phyloP scores from a whole-genome alignment of 495 filamentous ascomycete species.

The Penicillium paradoxum region DNA sequence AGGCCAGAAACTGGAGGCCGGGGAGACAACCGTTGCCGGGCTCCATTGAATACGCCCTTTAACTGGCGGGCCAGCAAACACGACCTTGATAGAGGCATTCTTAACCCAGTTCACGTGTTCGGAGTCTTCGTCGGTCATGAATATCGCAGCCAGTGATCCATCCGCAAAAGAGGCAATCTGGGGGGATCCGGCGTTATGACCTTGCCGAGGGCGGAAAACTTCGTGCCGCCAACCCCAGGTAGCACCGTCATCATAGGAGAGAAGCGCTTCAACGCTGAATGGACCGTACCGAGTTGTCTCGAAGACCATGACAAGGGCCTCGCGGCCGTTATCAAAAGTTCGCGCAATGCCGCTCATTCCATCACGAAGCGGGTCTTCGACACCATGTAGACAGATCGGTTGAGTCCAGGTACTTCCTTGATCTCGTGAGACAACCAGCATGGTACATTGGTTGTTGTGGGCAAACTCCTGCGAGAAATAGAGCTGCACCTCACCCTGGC shows the following conservation, averaged over 20 bases:
- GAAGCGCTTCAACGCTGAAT: constrained; percentile 51
- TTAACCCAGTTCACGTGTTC: constrained; percentile 32
- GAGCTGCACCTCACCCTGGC: constrained; percentile 48
- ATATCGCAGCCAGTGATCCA: constrained; percentile 51
- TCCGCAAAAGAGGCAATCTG: constrained; percentile 54
- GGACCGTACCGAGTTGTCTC: constrained; percentile 49
- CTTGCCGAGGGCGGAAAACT: constrained; percentile 43
- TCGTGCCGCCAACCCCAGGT: constrained; percentile 50
- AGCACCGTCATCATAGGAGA: constrained; percentile 53
- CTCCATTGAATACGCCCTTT: constrained; percentile 38
- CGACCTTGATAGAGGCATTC: constrained; percentile 38
- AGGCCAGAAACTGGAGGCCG: constrained; percentile 39
- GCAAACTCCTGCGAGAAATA: constrained; percentile 55
- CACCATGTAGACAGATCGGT: constrained; percentile 45
- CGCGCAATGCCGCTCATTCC: constrained; percentile 57
- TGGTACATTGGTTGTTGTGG: constrained; percentile 55
- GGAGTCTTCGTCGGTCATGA: constrained; percentile 59
- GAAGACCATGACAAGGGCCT: constrained; percentile 53
- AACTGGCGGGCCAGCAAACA: constrained; percentile 32
- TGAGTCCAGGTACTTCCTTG: constrained; percentile 48
- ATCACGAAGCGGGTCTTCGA: constrained; percentile 43
- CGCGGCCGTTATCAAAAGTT: constrained; percentile 36
- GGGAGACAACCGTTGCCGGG: constrained; percentile 22
- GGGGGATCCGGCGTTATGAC: constrained; percentile 53
- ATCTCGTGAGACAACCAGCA: constrained; percentile 52